phyloP scores from a whole-genome alignment of 1,139 yeast genomes.

The Geotrichum macrosporum region DNA sequence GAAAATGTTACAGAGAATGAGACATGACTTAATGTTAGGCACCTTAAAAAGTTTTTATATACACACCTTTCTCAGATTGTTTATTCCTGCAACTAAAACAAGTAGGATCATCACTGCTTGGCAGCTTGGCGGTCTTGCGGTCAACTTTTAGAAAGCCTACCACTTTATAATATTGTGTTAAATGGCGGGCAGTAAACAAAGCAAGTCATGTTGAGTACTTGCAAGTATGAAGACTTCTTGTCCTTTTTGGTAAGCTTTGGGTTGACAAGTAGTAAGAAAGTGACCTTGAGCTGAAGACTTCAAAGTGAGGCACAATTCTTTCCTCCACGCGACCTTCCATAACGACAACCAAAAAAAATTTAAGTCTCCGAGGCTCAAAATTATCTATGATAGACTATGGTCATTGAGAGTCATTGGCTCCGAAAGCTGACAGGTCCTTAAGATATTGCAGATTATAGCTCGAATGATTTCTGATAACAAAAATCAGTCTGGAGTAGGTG shows the following conservation, averaged over 20 bases:
- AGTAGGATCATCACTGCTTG: too few species aligned
- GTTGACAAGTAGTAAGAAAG: constrained; percentile 25
- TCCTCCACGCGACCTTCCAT: constrained; percentile 19
- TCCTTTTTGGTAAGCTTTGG: constrained; percentile 1
- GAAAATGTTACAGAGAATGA: not conserved
- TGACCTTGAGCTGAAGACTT: constrained; percentile 31
- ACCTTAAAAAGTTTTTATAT: too few species aligned
- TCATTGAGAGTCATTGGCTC: constrained; percentile 16
- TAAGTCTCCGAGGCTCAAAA: constrained; percentile 20
- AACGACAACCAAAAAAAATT: constrained; percentile 30
- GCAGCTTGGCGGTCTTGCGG: too few species aligned
- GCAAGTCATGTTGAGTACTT: too few species aligned
- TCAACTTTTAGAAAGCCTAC: too few species aligned
- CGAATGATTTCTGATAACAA: constrained; percentile 22
- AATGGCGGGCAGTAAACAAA: too few species aligned
- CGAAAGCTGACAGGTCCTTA: constrained; percentile 7
- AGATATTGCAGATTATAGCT: constrained; percentile 15
- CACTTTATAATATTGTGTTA: too few species aligned
- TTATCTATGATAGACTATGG: constrained; percentile 8
- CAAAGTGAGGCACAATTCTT: constrained; percentile 26
- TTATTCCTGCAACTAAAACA: too few species aligned
- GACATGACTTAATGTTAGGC: too few species aligned
- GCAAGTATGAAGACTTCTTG: too few species aligned
- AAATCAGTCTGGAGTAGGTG: too few species aligned
- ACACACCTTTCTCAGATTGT: too few species aligned